A percentile compares a stretch with the other conserved stretches of the same genome.
Evolutionary conservation across 2,329 filamentous ascomycete species (phyloP).

Genomic region (Paramyrothecium roridum): DNA sequence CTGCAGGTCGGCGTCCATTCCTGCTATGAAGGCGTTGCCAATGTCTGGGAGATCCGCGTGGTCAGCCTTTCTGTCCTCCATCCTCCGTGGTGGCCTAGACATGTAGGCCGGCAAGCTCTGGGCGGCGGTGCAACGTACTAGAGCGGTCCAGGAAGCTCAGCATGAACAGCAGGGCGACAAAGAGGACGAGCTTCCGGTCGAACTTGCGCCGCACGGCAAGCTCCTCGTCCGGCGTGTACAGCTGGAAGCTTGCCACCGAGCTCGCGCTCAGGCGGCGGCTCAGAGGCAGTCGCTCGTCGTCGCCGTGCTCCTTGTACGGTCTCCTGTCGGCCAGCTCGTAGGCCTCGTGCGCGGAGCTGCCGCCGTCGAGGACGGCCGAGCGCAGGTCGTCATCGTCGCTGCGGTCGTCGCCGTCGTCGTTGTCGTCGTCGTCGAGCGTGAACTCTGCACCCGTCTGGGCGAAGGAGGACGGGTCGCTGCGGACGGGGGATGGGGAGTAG

Average conservation of each 20-base stretch:
- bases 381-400: constrained; percentile 27
- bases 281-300: constrained; percentile 15
- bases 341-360: constrained; percentile 15
- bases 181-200: constrained; percentile 73
- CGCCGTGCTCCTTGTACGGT: not conserved
- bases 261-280: constrained; percentile 19
- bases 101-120: too few species aligned
- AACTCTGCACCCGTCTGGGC: constrained; percentile 36
- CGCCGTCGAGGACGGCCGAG: constrained; percentile 21
- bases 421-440: constrained; percentile 30
- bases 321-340: constrained; percentile 25
- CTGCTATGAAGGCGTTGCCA: constrained; percentile 61
- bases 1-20: constrained; percentile 60
- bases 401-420: constrained; percentile 17
- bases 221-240: constrained; percentile 68
- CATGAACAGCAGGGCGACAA: constrained; percentile 80
- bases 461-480: constrained; percentile 23
- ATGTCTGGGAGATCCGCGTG: constrained; percentile 42
- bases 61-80: constrained; percentile 2
- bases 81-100: too few species aligned
- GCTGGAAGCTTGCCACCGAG: constrained; percentile 32
- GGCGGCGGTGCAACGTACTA: constrained; percentile 48
- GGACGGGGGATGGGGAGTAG: constrained; percentile 12
- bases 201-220: constrained; percentile 67
- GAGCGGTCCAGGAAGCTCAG: constrained; percentile 83